Percentiles rank a stretch among this genome's conserved stretches.
Conservation (phyloP, 139 green algal genomes). For the Haematococcus sp. region DNA sequence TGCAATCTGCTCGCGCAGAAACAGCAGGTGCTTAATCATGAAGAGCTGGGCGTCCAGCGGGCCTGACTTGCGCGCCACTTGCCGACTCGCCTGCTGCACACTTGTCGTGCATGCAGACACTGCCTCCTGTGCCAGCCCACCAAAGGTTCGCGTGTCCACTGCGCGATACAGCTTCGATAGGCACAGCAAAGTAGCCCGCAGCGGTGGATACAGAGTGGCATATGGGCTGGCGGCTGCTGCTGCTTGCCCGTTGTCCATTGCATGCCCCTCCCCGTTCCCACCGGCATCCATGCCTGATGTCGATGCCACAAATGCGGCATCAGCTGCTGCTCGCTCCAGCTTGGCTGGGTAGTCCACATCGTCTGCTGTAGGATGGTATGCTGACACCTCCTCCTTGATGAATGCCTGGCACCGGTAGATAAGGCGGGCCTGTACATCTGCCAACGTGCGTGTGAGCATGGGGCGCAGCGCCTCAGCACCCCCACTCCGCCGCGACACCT, state of each 20-base stretch:
- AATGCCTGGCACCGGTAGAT: constrained; percentile 78
- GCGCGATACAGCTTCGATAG: constrained; percentile 89
- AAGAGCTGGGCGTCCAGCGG: constrained; percentile 88
- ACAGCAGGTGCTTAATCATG: constrained; percentile 90
- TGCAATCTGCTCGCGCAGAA: constrained; percentile 86
- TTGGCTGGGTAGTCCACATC: constrained; percentile 87
- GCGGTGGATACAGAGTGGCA: constrained; percentile 75
- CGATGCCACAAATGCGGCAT: no score
- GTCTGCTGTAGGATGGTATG: constrained; percentile 56
- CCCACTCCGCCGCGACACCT: constrained; percentile 55
- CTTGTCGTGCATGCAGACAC: constrained; percentile 70
- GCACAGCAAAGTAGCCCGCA: constrained; percentile 74
- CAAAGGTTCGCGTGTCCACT: constrained; percentile 81
- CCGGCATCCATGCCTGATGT: not conserved
- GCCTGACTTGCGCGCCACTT: constrained; percentile 25
- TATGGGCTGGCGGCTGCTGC: constrained; percentile 15
- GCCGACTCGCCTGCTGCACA: constrained; percentile 60
- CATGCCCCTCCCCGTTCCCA: no score
- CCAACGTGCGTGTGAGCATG: constrained; percentile 69
- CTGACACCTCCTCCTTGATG: constrained; percentile 77
- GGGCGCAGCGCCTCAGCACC: constrained; percentile 73
- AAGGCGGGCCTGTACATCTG: constrained; percentile 89
- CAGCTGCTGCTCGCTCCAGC: constrained; percentile 46
- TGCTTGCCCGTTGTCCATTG: no score
- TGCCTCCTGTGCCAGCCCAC: constrained; percentile 86